Evolutionary conservation across 805 yeast species (phyloP), one percentile per base, ranked within the genome.

Genomic region (Clavispora carvajalis): DNA sequence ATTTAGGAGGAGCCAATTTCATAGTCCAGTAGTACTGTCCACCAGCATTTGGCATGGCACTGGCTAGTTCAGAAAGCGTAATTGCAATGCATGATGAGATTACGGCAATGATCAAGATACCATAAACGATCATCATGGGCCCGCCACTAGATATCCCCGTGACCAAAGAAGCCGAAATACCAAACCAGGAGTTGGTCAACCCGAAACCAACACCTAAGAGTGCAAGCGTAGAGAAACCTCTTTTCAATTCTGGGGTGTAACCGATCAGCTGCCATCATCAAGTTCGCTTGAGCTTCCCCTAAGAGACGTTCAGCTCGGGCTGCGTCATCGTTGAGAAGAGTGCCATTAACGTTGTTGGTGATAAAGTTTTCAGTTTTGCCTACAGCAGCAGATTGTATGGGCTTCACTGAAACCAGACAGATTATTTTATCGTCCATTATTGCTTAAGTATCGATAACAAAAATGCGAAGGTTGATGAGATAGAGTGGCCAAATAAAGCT

Each of bases 21-120:
- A 69, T 65, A 6, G 80, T 74, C 82, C 83, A 78, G 44, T 72
- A 76, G 53, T 74, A 74, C 47, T 75, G 80, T 19, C 82, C 82
- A 40, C 80, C 80, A 34, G 81, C 77, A 42, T 72, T 69, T 4
- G 82, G 82, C 55, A 67, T 69, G 11, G 79, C 73, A 35, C 73
- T 65, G 8, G 76, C 63, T 46, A 78, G 59, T 53, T 78, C 82
- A n/a, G 78, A 68, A 25, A 78, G 58, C 0, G 80, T 67, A 13
- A 66, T 58, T 13, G 76, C 82, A 38, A 77, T 61, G 57, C 73
- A 66, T 23, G 63, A 48, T 1, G 80, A 68, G 13, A 77, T 59
- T 17, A 52, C 52, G 1, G 80, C 73, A 26, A 76, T 65, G 41
- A 77, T 74, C 4, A 77, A 57, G 40, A 77, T 70, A 35, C 84